Base-by-base conservation (phyloP, 768 basidiomycete species). In the Omphalotus guepiniiformis region DNA sequence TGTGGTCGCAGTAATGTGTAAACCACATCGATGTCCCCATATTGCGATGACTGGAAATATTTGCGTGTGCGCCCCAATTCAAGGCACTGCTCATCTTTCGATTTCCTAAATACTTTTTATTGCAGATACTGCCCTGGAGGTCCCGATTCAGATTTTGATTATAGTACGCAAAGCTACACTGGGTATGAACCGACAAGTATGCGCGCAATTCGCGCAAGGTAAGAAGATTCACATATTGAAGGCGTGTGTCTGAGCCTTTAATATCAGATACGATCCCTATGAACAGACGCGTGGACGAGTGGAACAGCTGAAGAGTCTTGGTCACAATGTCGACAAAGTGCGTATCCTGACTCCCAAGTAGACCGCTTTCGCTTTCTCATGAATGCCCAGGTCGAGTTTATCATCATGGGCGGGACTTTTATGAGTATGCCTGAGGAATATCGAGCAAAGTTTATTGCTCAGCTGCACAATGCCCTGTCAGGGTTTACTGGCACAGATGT, bases 21-120 rank as follows among this genome's bases (percentile, higher is more conserved):
- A 98, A 61, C 96, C 96, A 1, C 96, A 99, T 73, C 81, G 96
- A 45, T 99, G 96, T 73, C 96, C 96, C 3, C 96, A 99, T 69
- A 98, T 99, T 47, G 96, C 96, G 6, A 96, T 99, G 92, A 99
- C 96, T 0, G 96, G 96, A 23, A 99, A 99, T 59, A 98, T 99
- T 48, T 99, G 96, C 69, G 96, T 99, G 85, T 95, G 66, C 54
- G 87, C 70, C 21, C 28, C 22, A n/a, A 6, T 32, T 35, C 22
- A 25, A 26, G 9, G 11, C 45, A 48, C 28, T 30, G 29, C 7
- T n/a, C 16, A 37, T 25, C 1, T 30, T 19, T 34, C 32, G 15
- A 12, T 27, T 1, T 22, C 11, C 3, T 39, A 35, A 28, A 42
- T 1, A 42, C 1, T 53, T 35, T 47, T 34, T 32, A 12, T 25